These are phyloP conservation scores for Purshia tridentata DNA, from an alignment of 306 rosid species.

Conservation along the genomic window DNA sequence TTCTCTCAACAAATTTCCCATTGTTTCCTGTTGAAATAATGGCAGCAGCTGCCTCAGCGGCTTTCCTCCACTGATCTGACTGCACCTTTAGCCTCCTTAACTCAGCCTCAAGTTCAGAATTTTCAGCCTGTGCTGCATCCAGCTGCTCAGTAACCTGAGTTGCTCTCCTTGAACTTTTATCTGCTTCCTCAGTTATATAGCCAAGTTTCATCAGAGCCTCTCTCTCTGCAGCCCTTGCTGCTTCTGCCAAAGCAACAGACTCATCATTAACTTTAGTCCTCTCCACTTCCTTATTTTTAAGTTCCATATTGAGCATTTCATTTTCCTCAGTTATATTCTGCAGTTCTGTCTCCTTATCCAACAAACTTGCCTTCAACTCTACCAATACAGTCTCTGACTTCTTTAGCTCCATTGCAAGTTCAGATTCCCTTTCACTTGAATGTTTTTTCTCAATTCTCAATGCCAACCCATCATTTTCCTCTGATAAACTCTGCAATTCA, in stretches of 20 bases:
- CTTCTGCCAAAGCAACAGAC: slow-evolving; percentile 43
- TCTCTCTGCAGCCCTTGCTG: slow-evolving; percentile 59
- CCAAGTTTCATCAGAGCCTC: slow-evolving; percentile 68
- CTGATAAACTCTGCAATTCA: slow-evolving; percentile 40
- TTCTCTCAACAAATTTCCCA: slow-evolving; percentile 60
- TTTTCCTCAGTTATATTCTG: slow-evolving; percentile 58
- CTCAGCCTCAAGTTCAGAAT: slow-evolving; percentile 80
- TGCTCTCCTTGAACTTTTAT: slow-evolving; percentile 56
- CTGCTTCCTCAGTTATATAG: slow-evolving; percentile 56
- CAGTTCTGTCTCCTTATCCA: slow-evolving; percentile 61
- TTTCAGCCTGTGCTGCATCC: slow-evolving; percentile 71
- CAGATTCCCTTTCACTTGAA: slow-evolving; percentile 37
- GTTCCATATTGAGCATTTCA: slow-evolving; percentile 48
- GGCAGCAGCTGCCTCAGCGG: slow-evolving; percentile 89
- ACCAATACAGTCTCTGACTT: slow-evolving; percentile 46
- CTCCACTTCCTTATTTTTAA: slow-evolving; percentile 44
- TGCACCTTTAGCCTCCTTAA: slow-evolving; percentile 85
- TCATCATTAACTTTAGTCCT: slow-evolving; percentile 37
- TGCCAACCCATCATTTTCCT: slow-evolving; percentile 42
- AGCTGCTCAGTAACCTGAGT: slow-evolving; percentile 71
- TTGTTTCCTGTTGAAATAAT: slow-evolving; percentile 68
- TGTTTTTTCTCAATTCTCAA: slow-evolving; percentile 29
- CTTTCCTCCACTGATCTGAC: slow-evolving; percentile 96
- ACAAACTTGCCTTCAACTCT: slow-evolving; percentile 54
- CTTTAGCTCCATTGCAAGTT: slow-evolving; percentile 44